These are phyloP conservation scores for Ophiostoma montium DNA, from an alignment of 2,329 filamentous ascomycete genomes.

Conservation along the genomic window DNA sequence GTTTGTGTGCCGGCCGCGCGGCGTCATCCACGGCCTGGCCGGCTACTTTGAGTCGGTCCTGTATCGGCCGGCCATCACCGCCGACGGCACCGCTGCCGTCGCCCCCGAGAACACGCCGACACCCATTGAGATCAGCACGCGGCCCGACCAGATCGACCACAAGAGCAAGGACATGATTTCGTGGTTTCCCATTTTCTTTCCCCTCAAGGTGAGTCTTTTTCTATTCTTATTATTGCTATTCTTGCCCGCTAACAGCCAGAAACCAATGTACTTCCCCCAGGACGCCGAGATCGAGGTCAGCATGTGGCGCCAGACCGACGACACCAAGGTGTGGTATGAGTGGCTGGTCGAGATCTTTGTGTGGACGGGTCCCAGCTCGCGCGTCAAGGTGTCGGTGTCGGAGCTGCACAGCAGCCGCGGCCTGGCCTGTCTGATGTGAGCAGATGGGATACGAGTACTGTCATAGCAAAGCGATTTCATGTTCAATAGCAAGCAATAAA, in stretches of 20 bases:
- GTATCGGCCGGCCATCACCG: conserved; percentile 39
- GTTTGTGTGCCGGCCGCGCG: conserved; percentile 65
- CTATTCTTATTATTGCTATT: not conserved
- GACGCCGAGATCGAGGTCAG: conserved; percentile 75
- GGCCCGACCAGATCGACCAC: conserved; percentile 77
- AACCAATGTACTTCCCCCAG: conserved; percentile 72
- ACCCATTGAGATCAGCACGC: conserved; percentile 76
- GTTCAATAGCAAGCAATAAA: not conserved
- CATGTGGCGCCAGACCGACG: conserved; percentile 94
- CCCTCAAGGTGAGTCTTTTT: conserved; percentile 57
- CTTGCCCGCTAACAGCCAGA: conserved; percentile 30
- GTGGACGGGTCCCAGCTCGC: conserved; percentile 42
- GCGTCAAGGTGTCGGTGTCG: conserved; percentile 51
- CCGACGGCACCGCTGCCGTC: conserved; percentile 15
- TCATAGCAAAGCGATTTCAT: not conserved
- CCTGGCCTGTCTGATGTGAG: conserved; percentile 56
- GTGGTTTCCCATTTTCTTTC: conserved; percentile 98
- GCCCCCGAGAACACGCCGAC: conserved; percentile 18
- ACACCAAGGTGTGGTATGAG: conserved; percentile 96
- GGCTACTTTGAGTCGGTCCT: conserved; percentile 97
- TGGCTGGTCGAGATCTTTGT: conserved; percentile 84
- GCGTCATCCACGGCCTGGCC: conserved; percentile 78
- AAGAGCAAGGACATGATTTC: conserved; percentile 98
- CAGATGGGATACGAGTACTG: not conserved
- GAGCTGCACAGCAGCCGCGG: conserved; percentile 56